These are phyloP conservation scores for Pistacia integerrima DNA, from an alignment of 345 rosid species.

Conservation along the genomic window DNA sequence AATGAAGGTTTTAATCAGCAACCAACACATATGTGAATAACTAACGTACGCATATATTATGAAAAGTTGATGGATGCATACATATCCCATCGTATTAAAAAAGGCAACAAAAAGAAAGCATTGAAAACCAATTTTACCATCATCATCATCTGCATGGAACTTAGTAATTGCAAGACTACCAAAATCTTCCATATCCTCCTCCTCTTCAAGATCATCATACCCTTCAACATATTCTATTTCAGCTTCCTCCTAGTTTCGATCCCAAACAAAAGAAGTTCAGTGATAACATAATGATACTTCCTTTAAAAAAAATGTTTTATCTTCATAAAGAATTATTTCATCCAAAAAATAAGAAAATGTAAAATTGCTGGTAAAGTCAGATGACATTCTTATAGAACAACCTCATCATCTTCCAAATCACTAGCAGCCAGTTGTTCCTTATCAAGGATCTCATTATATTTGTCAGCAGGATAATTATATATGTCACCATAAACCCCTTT, in stretches of 20 bases:
- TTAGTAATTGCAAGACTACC: slow-evolving; percentile 39
- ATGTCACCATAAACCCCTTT: slow-evolving; percentile 72
- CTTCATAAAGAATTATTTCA: background rate
- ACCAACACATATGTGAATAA: background rate
- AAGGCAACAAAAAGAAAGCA: background rate
- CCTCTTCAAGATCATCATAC: slow-evolving; percentile 74
- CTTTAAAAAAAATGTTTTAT: background rate
- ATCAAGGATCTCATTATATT: slow-evolving; percentile 57
- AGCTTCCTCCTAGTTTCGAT: slow-evolving; percentile 54
- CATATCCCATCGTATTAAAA: background rate
- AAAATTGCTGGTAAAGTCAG: background rate
- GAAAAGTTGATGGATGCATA: background rate
- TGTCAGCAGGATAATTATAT: slow-evolving; percentile 55
- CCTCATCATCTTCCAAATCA: slow-evolving; percentile 58
- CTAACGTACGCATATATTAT: background rate
- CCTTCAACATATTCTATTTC: slow-evolving; percentile 82
- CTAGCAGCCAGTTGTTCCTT: slow-evolving; percentile 32
- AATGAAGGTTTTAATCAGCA: background rate
- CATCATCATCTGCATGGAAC: slow-evolving; percentile 32
- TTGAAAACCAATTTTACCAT: slow-evolving; percentile 32
- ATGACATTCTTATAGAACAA: slow-evolving; percentile 16
- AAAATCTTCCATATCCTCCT: slow-evolving; percentile 92
- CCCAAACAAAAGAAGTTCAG: background rate
- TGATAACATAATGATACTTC: background rate
- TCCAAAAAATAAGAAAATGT: no score